Evolutionary conservation across 345 rosid species (phyloP).

Genomic region (Cochlearia excelsa): DNA sequence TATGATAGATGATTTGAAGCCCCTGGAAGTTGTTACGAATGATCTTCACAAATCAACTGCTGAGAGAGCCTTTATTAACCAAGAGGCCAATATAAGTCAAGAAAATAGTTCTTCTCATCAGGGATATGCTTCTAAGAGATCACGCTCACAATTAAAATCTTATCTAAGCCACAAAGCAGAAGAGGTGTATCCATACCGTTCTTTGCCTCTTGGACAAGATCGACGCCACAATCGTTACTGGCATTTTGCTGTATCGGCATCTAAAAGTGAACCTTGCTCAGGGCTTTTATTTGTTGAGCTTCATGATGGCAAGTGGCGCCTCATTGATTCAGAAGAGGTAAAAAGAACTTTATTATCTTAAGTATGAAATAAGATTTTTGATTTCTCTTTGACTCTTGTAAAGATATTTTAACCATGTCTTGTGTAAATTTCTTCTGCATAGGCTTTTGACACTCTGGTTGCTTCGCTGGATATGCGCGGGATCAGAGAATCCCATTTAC

Average conservation of each 20-base stretch:
- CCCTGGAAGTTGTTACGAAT: constrained; percentile 48
- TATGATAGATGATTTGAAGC: constrained; percentile 52
- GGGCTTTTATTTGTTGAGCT: constrained; percentile 88
- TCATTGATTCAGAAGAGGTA: constrained; percentile 92
- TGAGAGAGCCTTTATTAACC: constrained; percentile 45
- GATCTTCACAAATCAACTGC: constrained; percentile 39
- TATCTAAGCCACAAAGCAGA: constrained; percentile 86
- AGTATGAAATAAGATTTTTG: not conserved
- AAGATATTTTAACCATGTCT: constrained; percentile 10
- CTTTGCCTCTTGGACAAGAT: constrained; percentile 98
- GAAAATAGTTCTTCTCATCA: constrained; percentile 54
- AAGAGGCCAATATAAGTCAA: constrained; percentile 48
- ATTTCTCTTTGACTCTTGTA: constrained; percentile 2
- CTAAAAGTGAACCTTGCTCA: constrained; percentile 83
- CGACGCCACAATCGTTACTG: constrained; percentile 95
- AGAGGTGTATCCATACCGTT: constrained; percentile 88
- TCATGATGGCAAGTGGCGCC: constrained; percentile 76
- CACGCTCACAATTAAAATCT: constrained; percentile 81
- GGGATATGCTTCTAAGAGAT: constrained; percentile 78
- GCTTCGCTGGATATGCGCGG: constrained; percentile 87
- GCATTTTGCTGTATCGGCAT: constrained; percentile 90
- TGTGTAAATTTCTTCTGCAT: constrained; percentile 22
- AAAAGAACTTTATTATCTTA: not conserved
- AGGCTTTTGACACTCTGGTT: constrained; percentile 88
- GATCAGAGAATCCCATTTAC: constrained; percentile 89